These are phyloP conservation scores for Tuber aestivum DNA, from an alignment of 495 filamentous ascomycete genomes.

Conservation along the genomic window DNA sequence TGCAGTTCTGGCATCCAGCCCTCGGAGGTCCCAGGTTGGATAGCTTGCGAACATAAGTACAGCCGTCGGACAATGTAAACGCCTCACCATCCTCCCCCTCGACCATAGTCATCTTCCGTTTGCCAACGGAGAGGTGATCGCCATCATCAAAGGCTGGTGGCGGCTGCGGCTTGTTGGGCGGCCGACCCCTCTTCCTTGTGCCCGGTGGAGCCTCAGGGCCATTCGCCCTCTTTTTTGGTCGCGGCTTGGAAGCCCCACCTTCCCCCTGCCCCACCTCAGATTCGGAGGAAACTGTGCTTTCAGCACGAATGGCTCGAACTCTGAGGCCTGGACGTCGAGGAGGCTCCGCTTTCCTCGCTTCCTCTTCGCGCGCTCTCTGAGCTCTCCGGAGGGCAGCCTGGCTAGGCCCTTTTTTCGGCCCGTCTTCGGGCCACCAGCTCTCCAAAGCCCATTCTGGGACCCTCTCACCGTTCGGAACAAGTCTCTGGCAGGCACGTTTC, in stretches of 20 bases:
- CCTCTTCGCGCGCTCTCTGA: constrained; percentile 26
- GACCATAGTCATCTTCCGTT: constrained; percentile 14
- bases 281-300: neutral
- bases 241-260: neutral
- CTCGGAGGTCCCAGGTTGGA: constrained; percentile 40
- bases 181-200: constrained; percentile 27
- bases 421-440: constrained; percentile 36
- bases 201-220: constrained; percentile 14
- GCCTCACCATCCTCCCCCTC: constrained; percentile 30
- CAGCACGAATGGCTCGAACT: constrained; percentile 26
- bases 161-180: constrained; percentile 10
- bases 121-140: constrained; percentile 1
- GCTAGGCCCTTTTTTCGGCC: constrained; percentile 28
- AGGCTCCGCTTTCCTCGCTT: constrained; percentile 30
- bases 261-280: constrained; percentile 12
- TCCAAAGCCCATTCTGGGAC: constrained; percentile 60
- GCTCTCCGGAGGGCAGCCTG: constrained; percentile 23
- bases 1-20: constrained; percentile 39
- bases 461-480: constrained; percentile 46
- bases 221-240: constrained; percentile 31
- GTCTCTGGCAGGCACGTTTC: constrained; percentile 58
- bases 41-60: constrained; percentile 38
- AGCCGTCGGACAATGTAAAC: constrained; percentile 35
- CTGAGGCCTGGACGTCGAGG: constrained; percentile 37
- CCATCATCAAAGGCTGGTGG: neutral